Evolutionary conservation across 192 early-diverging fungal genomes (phyloP), one percentile per base, ranked within the genome.

Genomic region (Dimargaris verticillata): DNA sequence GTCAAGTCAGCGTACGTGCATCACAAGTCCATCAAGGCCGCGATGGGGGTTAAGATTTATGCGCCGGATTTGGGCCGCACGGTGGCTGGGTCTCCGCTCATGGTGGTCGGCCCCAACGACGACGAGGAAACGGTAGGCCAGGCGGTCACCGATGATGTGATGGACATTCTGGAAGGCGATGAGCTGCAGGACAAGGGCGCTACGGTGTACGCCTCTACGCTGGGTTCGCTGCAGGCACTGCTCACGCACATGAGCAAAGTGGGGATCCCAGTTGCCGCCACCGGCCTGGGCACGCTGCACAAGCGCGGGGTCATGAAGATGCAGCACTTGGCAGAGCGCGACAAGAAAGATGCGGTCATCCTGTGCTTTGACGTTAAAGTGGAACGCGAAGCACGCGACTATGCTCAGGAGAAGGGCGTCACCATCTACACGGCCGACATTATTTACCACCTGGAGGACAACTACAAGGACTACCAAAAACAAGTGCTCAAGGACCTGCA

Each of bases 381-480:
- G 25, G 89, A 89, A 44, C 82, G 78, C 64, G 96, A 99, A 12
- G 94, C 93, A 0, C 78, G 84, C 70, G 83, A 92, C 33, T 67
- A 93, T 77, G 96, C 96, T 0, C 84, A 95, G 18, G 87, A 94
- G 53, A 49, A 88, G 45, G 93, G 93, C 44, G 79, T 99, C 61
- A 89, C 83, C 71, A 76, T 99, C 28, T 99, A 95, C 75, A 83
- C 80, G 62, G 95, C 95, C 29, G 92, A 99, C 66, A 95, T 97
- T 67, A 99, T 99, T 67, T 99, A 99, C 74, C 93, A 95, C 66
- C 78, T 99, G 84, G 97, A 95, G 68, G 95, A 99, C 69, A 70
- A 80, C 57, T 99, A 88, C 64, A 89, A 82, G 4, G 85, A 80
- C 28, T 94, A 99, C 69, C 75, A 74, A 69, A 73, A 80, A 57